Percentiles rank a stretch among this genome's conserved stretches.
Evolutionary conservation across 805 yeast genomes (phyloP).

Genomic region (Tetrapisispora namnaoensis): DNA sequence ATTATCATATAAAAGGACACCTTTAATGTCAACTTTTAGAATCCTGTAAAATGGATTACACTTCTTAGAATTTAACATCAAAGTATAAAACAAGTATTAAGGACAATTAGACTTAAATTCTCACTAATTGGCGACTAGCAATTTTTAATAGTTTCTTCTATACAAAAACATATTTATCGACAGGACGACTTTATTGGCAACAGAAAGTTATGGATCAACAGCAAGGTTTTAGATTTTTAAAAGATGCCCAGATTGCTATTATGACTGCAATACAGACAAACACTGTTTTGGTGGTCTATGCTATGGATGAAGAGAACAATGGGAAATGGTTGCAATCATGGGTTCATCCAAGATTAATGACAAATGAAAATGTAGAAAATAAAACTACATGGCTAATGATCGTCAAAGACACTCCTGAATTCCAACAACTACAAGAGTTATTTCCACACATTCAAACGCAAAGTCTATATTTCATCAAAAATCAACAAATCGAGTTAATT

Average conservation of each 20-base stretch:
- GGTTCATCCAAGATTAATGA: conserved; percentile 8
- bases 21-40: no score
- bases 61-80: no score
- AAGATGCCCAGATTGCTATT: conserved; percentile 32
- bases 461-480: conserved; percentile 44
- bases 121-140: no score
- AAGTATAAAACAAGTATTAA: no score
- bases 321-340: conserved; percentile 21
- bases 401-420: conserved; percentile 35
- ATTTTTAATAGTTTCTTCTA: no score
- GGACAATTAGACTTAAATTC: no score
- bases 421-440: conserved; percentile 41
- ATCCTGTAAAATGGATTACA: no score
- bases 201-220: background rate
- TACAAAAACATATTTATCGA: no score
- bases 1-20: background rate
- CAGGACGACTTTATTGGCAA: no score
- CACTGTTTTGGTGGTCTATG: conserved; percentile 34
- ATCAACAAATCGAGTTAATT: conserved; percentile 31
- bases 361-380: background rate
- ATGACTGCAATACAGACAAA: conserved; percentile 29
- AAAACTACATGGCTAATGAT: conserved; percentile 34
- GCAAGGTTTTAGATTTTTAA: conserved; percentile 2
- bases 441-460: conserved; percentile 46
- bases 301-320: conserved; percentile 18